Evolutionary conservation across 495 filamentous ascomycete genomes (phyloP).

Genomic region (Cryomyces antarcticus): DNA sequence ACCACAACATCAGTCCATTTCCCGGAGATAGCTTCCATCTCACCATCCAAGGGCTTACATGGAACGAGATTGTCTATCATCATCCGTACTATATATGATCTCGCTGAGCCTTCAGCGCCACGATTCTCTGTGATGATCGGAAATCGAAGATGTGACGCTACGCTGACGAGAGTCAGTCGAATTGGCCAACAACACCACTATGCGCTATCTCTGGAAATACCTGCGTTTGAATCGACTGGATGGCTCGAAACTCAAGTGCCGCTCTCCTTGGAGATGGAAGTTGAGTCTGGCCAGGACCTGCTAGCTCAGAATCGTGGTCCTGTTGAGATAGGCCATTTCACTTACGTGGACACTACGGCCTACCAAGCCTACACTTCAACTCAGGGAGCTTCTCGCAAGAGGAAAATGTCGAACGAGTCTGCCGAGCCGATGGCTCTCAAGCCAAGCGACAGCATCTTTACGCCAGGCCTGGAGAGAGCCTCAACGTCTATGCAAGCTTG

Average conservation of each 20-base stretch:
- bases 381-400: constrained; percentile 25
- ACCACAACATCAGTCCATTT: constrained; percentile 28
- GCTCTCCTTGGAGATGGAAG: constrained; percentile 50
- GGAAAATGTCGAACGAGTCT: constrained; percentile 30
- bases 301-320: too few relatives aligned
- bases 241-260: constrained; percentile 49
- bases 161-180: constrained; percentile 37
- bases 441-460: constrained; percentile 22
- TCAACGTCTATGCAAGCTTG: constrained; percentile 20
- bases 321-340: constrained; percentile 56
- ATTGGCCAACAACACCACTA: constrained; percentile 45
- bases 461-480: constrained; percentile 18
- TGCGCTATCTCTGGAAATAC: constrained; percentile 49
- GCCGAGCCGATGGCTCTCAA: constrained; percentile 28
- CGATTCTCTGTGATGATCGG: constrained; percentile 58
- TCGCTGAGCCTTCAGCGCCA: constrained; percentile 33
- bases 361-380: constrained; percentile 12
- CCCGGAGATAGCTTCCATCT: constrained; percentile 44
- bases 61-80: constrained; percentile 53
- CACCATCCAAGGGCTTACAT: constrained; percentile 42
- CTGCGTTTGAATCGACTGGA: constrained; percentile 44
- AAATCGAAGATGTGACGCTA: constrained; percentile 40
- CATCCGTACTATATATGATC: constrained; percentile 53
- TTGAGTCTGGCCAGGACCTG: constrained; percentile 37
- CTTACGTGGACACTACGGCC: constrained; percentile 34